Percentiles rank a stretch among this genome's conserved stretches.
Evolutionary conservation across 306 rosid genomes (phyloP).

Genomic region (Prunus mira): DNA sequence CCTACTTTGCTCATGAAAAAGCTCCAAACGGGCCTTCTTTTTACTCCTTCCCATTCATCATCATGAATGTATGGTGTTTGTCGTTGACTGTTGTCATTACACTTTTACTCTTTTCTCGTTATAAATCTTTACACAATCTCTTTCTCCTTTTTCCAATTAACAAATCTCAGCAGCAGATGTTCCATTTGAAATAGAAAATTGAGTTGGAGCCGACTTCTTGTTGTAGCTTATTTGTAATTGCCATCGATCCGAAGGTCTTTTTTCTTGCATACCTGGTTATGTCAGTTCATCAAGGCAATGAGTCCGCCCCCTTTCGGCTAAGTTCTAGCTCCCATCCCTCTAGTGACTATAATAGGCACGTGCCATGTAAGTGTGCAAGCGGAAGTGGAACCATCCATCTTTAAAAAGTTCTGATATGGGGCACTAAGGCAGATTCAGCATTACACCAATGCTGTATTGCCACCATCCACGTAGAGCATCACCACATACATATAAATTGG

Average conservation of each 20-base stretch:
- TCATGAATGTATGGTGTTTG: neutral
- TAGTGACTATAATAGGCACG: too few relatives aligned
- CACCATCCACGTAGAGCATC: neutral
- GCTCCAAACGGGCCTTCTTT: neutral
- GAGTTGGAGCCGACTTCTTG: neutral
- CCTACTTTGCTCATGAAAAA: constrained; percentile 15
- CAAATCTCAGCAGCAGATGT: neutral
- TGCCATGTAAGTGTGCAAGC: neutral
- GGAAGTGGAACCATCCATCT: neutral
- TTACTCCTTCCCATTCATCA: neutral
- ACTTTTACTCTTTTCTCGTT: neutral
- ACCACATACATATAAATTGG: neutral
- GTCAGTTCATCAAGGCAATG: too few relatives aligned
- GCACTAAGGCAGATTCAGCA: neutral
- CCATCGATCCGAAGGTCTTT: too few relatives aligned
- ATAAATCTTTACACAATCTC: neutral
- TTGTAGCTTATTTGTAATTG: too few relatives aligned
- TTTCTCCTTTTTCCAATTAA: neutral
- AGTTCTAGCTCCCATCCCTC: too few relatives aligned
- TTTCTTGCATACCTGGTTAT: too few relatives aligned
- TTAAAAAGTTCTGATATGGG: neutral
- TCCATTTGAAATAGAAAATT: neutral
- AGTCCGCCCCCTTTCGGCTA: too few relatives aligned
- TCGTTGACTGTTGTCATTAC: constrained; percentile 7
- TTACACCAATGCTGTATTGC: neutral